Percentiles rank a stretch among this genome's conserved stretches.
phyloP scores from a whole-genome alignment of 352 stramenopile species.

The Globisporangium cylindrosporum region DNA sequence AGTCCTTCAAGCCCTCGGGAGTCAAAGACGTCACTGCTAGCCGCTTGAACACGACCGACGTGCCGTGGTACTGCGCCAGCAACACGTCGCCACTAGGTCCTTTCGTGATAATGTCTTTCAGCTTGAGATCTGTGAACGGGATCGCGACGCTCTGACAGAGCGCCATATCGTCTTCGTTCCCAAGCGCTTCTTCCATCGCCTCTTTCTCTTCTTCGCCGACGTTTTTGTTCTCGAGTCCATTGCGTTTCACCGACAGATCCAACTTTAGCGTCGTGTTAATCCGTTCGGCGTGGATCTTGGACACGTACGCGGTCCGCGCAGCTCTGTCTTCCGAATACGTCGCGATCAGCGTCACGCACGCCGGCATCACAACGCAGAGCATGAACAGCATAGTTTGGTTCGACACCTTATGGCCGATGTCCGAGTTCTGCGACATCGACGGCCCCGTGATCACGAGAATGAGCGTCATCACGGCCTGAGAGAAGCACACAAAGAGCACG shows the following conservation, averaged over 20 bases:
- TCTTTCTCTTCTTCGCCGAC: slow-evolving; percentile 58
- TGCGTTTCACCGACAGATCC: slow-evolving; percentile 71
- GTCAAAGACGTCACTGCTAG: slow-evolving; percentile 58
- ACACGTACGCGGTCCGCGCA: slow-evolving; percentile 64
- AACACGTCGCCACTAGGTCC: slow-evolving; percentile 63
- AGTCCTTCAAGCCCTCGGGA: slow-evolving; percentile 58
- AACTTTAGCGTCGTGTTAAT: slow-evolving; percentile 83
- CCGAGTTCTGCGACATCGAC: slow-evolving; percentile 51
- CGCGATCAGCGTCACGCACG: slow-evolving; percentile 58
- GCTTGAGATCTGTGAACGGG: slow-evolving; percentile 66
- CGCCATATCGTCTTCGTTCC: slow-evolving; percentile 44
- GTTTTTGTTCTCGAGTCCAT: slow-evolving; percentile 62
- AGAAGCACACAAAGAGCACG: slow-evolving; percentile 48
- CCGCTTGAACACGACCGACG: slow-evolving; percentile 74
- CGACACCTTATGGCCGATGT: slow-evolving; percentile 34
- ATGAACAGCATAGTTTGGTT: slow-evolving; percentile 62
- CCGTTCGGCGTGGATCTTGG: slow-evolving; percentile 67
- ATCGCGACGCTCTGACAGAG: slow-evolving; percentile 69
- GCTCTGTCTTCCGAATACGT: slow-evolving; percentile 79
- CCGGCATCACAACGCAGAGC: slow-evolving; percentile 60
- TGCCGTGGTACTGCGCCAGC: slow-evolving; percentile 73
- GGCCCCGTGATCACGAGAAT: slow-evolving; percentile 39
- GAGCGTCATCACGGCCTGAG: slow-evolving; percentile 62
- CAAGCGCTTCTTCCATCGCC: slow-evolving; percentile 47
- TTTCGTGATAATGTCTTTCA: slow-evolving; percentile 75